Evolutionary conservation across 2,329 filamentous ascomycete species (phyloP).

Genomic region (Colletotrichum endophyticum): DNA sequence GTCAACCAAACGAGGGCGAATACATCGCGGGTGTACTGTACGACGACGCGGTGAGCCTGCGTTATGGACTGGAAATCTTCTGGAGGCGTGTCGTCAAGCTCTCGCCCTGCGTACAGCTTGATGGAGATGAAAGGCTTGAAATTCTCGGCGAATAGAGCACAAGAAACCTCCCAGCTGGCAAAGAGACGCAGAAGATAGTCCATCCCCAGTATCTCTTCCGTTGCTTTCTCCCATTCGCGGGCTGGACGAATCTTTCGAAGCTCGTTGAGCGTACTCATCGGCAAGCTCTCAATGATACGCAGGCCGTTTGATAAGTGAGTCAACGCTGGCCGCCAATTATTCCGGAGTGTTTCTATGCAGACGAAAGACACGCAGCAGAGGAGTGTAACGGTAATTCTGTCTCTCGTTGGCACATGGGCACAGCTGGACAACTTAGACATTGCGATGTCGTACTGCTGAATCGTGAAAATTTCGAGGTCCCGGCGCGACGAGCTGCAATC

Average conservation of each 20-base stretch:
- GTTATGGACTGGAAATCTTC: slow-evolving; percentile 19
- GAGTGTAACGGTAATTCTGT: slow-evolving; percentile 28
- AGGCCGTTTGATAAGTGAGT: slow-evolving; percentile 33
- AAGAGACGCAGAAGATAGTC: slow-evolving; percentile 26
- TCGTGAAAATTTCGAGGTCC: slow-evolving; percentile 38
- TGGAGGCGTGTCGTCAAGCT: slow-evolving; percentile 13
- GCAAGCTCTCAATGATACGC: slow-evolving; percentile 32
- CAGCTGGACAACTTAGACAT: slow-evolving; percentile 29
- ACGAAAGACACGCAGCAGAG: slow-evolving; percentile 37
- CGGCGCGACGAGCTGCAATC: slow-evolving; percentile 23
- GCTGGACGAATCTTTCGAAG: background rate
- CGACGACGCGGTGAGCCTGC: slow-evolving; percentile 21
- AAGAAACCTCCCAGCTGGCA: slow-evolving; percentile 25
- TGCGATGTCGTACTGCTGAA: slow-evolving; percentile 42
- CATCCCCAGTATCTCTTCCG: slow-evolving; percentile 13
- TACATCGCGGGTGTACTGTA: slow-evolving; percentile 27
- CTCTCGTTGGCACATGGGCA: slow-evolving; percentile 24
- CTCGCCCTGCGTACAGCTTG: slow-evolving; percentile 20
- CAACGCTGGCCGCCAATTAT: slow-evolving; percentile 28
- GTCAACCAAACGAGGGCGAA: slow-evolving; percentile 24
- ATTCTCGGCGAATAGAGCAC: slow-evolving; percentile 22
- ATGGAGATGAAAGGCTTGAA: slow-evolving; percentile 24
- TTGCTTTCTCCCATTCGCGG: background rate
- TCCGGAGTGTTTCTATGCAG: slow-evolving; percentile 32
- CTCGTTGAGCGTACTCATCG: slow-evolving; percentile 17